Evolutionary conservation across 176 grass and related monocot genomes (phyloP), one percentile per base, ranked within the genome.

Genomic region (Carex parvula): DNA sequence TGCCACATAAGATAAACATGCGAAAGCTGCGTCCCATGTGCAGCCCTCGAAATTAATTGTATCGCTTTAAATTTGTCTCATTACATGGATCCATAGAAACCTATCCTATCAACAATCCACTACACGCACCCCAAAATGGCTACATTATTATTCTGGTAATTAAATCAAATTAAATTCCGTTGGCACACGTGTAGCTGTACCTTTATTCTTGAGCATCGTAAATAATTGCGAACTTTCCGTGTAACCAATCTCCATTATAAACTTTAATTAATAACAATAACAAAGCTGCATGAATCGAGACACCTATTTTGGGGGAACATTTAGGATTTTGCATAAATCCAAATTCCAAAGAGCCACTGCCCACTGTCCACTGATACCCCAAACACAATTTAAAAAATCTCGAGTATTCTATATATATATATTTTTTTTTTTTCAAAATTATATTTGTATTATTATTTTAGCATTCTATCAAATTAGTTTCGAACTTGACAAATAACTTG

Each of bases 61-160:
- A 46, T 10, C 32, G 42, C 79, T 81, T 46, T 64, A 81, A 81
- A 61, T 42, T 81, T 44, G 79, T 81, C 56, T 63, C 79, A 80
- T 60, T 62, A 20, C 32, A 29, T 64, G 6, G 13, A 37, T 63
- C 35, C 29, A 42, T 22, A 33, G 15, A 61, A 61, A 33, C 77
- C 33, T 21, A 81, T 81, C 53, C 16, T 42, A 81, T 79, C 53
- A 50, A 32, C 15, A 59, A 60, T 80, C 16, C 32, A 22, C 56
- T 80, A 39, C 57, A 59, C 77, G 8, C 18, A 33, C 55, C 29
- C 57, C 78, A 42, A 41, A 18, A 30, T 57, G 50, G 24, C 24
- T 57, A 56, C 73, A 71, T 55, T 24, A 77, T 55, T 77, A 78
- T 78, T 64, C 21, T 81, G 13, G 7, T 64, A 81, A 50, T 46